Conservation (phyloP, 2,329 filamentous ascomycete genomes). For the Hyphodiscus sp. region DNA sequence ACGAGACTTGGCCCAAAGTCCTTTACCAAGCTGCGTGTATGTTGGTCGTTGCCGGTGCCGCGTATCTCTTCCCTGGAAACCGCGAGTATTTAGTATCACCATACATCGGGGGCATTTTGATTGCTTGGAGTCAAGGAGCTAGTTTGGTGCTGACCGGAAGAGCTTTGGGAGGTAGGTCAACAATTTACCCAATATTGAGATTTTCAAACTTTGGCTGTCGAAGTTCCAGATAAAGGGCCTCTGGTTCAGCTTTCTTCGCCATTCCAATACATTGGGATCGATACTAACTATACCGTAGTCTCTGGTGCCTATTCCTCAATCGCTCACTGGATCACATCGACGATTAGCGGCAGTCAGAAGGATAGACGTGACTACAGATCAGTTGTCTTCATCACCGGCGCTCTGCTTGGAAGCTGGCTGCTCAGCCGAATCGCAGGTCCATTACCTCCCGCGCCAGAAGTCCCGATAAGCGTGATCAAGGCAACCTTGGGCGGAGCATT, state of each 20-base stretch:
- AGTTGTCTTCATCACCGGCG: slow-evolving; percentile 36
- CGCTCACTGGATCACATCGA: neutral
- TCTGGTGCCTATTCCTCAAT: neutral
- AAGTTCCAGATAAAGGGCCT: no score
- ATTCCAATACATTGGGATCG: neutral
- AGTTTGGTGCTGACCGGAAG: slow-evolving; percentile 47
- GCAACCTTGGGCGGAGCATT: slow-evolving; percentile 48
- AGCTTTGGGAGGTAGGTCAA: slow-evolving; percentile 43
- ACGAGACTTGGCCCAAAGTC: slow-evolving; percentile 4
- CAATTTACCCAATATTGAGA: no score
- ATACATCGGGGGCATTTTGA: slow-evolving; percentile 47
- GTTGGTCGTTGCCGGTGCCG: slow-evolving; percentile 4
- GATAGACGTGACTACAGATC: neutral
- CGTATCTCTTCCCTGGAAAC: slow-evolving; percentile 3
- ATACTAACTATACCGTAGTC: neutral
- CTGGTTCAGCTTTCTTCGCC: neutral
- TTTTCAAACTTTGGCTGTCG: no score
- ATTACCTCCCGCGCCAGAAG: slow-evolving; percentile 7
- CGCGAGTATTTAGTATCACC: slow-evolving; percentile 10
- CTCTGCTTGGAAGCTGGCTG: slow-evolving; percentile 40
- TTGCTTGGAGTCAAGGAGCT: slow-evolving; percentile 51
- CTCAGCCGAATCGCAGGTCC: slow-evolving; percentile 7
- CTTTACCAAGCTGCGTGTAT: slow-evolving; percentile 19
- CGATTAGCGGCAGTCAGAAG: neutral
- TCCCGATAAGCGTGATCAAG: slow-evolving; percentile 31